Conservation (phyloP, 2,329 filamentous ascomycete species). For the Aspergillus tubingensis region DNA sequence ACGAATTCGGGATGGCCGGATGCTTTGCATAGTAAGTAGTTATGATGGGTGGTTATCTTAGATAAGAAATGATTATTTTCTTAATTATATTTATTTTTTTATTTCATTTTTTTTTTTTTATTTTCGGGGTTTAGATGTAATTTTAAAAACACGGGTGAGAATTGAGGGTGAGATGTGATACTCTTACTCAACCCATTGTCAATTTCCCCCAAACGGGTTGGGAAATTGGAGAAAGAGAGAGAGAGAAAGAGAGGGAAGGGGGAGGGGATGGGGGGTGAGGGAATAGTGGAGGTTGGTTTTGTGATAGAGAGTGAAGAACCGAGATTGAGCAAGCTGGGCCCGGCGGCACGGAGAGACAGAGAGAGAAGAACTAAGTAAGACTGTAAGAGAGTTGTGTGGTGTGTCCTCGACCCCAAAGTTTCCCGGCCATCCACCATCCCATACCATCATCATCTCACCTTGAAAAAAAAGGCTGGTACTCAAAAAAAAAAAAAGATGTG, state of each 20-base stretch:
- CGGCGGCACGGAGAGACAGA: not conserved
- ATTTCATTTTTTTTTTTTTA: not conserved
- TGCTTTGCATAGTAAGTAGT: conserved; percentile 6
- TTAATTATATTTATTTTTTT: too few relatives aligned
- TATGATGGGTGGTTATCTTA: conserved; percentile 1
- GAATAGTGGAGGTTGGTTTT: too few relatives aligned
- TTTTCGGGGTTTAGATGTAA: not conserved
- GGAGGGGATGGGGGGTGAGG: too few relatives aligned
- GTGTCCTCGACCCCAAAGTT: not conserved
- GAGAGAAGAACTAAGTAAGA: too few relatives aligned
- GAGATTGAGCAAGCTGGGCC: not conserved
- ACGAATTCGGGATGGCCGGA: conserved; percentile 28
- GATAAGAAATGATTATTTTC: not conserved
- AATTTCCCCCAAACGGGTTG: too few relatives aligned
- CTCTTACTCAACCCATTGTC: too few relatives aligned
- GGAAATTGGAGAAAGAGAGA: not conserved
- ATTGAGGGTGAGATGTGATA: not conserved
- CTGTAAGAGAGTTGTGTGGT: not conserved
- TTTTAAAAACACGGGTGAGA: not conserved
- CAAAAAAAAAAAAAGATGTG: not conserved
- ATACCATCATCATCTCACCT: too few relatives aligned
- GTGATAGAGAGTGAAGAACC: not conserved
- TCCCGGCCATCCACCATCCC: not conserved
- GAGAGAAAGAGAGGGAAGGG: not conserved
- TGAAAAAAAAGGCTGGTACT: not conserved